Base-by-base conservation (phyloP, 805 yeast species). In the Ogataea chonburiensis region DNA sequence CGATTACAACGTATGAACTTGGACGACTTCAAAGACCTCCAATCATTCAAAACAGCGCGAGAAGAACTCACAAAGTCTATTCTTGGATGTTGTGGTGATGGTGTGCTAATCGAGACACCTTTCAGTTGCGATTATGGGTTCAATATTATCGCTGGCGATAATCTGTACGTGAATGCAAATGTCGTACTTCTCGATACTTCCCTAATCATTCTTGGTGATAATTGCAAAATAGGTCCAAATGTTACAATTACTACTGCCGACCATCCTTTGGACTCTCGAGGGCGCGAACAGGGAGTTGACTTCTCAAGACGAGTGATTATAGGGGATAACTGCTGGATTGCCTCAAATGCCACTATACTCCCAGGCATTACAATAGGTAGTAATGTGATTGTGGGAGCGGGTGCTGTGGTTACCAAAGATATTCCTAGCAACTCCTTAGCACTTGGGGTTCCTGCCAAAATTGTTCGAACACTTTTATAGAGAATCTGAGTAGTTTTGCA, bases 341-440 rank as follows among this genome's bases (percentile, higher is more conserved):
- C 86, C 11, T 66, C 79, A 1, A 66, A 67, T 25, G 76, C 63
- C 11, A 61, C 64, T 1, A 67, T 83, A 7, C 56, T 81, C 32
- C 83, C 85, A 2, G 89, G 87, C 7, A 80, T 79, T 7, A 74
- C 71, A 1, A 68, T 82, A 28, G 89, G 88, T 9, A 73, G 75
- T 32, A 71, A 74, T 7, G 68, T 70, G 4, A 76, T 77, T 1
- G 66, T 82, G 26, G 89, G 81, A 2, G 86, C 88, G 3, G 86
- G 86, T 4, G 63, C 80, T 5, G 79, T 80, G 3, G 86, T 83
- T 13, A 68, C 71, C 14, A 73, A 64, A 38, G 75, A 70, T 40
- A 70, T 81, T 18, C 80, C 82, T 0, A 61, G 72, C 3, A 62
- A 68, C 40, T 61, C 73, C 0, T 72, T 81, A 10, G 80, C 73